Evolutionary conservation across 805 yeast species (phyloP).

Genomic region (Candida yuanshanica): DNA sequence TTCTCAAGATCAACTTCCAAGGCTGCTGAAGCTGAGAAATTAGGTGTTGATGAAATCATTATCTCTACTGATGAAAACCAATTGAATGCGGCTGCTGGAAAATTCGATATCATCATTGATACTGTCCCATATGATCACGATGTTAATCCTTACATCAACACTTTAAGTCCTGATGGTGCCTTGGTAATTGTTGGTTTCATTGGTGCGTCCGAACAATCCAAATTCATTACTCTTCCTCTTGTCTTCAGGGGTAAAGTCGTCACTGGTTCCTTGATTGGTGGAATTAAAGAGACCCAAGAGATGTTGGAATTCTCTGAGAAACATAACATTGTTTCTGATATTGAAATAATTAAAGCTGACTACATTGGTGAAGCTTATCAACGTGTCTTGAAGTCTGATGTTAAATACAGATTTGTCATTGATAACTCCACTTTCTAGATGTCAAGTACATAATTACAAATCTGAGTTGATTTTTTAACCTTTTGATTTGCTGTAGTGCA

Average conservation of each 20-base stretch:
- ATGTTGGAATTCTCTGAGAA: neutral
- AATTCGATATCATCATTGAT: neutral
- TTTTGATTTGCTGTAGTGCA: neutral
- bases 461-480: too few relatives aligned
- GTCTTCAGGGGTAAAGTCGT: neutral
- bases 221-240: neutral
- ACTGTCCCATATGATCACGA: neutral
- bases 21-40: neutral
- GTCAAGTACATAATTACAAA: too few relatives aligned
- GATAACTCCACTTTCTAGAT: neutral
- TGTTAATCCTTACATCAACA: neutral
- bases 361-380: neutral
- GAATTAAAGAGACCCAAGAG: neutral
- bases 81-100: neutral
- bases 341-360: neutral
- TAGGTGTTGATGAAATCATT: neutral
- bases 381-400: neutral
- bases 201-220: neutral
- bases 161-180: neutral
- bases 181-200: neutral
- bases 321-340: neutral
- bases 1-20: neutral
- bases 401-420: neutral
- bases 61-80: neutral
- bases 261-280: neutral